Evolutionary conservation across 2,329 filamentous ascomycete genomes (phyloP).

Genomic region (Cryphonectria carpinicola): DNA sequence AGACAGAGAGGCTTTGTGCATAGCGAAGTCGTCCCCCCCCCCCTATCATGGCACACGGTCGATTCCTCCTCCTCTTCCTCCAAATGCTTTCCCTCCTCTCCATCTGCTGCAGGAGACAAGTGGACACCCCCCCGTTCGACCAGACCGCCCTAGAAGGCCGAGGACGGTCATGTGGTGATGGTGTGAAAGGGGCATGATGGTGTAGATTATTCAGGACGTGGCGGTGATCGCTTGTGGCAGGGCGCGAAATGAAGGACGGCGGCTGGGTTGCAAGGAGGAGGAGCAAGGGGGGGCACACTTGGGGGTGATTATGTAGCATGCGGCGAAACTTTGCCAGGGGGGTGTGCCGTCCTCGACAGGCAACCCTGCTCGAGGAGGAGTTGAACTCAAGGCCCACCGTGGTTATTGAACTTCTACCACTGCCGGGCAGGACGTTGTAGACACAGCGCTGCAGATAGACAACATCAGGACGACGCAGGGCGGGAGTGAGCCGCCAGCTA

Average conservation of each 20-base stretch:
- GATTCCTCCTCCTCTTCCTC: not conserved
- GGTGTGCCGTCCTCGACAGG: no score
- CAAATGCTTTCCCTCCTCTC: not conserved
- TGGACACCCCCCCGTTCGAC: not conserved
- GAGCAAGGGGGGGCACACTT: not conserved
- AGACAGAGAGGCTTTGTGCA: not conserved
- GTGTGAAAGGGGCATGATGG: not conserved
- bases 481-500: not conserved
- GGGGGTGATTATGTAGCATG: not conserved
- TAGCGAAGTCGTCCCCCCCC: not conserved
- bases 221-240: slow-evolving; percentile 4
- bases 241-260: slow-evolving; percentile 11
- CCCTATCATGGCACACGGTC: no score
- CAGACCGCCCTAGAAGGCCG: not conserved
- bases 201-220: not conserved
- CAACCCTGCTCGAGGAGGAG: no score
- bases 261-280: not conserved
- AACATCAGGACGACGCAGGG: not conserved
- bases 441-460: not conserved
- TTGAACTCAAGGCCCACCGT: not conserved
- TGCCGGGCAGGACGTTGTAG: not conserved
- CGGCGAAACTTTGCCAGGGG: not conserved
- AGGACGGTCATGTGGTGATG: not conserved
- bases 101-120: not conserved
- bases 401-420: not conserved